A percentile compares a stretch with the other conserved stretches of the same genome.
Conservation (phyloP, 1,284 basidiomycete species). For the Phellopilus nigrolimitatus region DNA sequence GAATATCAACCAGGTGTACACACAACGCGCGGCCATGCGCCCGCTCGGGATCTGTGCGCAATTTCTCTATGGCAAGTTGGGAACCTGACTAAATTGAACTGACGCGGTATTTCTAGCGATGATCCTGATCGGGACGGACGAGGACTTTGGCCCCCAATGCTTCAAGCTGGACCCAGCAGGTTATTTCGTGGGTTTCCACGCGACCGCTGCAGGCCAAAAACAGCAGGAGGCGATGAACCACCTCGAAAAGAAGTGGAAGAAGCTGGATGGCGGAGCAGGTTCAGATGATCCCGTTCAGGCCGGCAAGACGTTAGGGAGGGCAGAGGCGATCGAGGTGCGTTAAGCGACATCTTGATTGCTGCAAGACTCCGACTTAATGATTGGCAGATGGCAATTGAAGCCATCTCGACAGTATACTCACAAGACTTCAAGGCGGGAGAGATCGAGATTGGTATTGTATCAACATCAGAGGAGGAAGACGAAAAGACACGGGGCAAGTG, state of each 20-base stretch:
- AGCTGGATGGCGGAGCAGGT: conserved; percentile 71
- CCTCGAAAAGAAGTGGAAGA: conserved; percentile 99
- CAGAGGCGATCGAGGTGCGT: conserved; percentile 80
- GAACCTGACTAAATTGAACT: conserved; percentile 3
- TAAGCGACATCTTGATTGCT: neutral
- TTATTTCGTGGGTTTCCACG: conserved; percentile 98
- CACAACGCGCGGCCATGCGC: conserved; percentile 95
- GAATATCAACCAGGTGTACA: conserved; percentile 99
- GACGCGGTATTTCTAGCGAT: conserved; percentile 66
- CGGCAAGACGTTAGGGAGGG: conserved; percentile 57
- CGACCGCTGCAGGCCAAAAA: conserved; percentile 94
- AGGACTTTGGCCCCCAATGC: conserved; percentile 87
- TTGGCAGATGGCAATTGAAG: conserved; percentile 86
- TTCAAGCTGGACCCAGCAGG: conserved; percentile 99
- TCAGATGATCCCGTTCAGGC: conserved; percentile 70
- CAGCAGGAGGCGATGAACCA: conserved; percentile 99
- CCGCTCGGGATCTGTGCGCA: conserved; percentile 93
- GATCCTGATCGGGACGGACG: conserved; percentile 93
- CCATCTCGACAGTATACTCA: conserved; percentile 87
- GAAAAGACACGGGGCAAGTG: conserved; percentile 67
- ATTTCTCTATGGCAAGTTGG: too few species aligned
- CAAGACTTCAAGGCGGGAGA: conserved; percentile 94
- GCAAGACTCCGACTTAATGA: too few species aligned
- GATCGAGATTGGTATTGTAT: conserved; percentile 84
- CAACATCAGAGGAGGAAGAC: conserved; percentile 62